phyloP scores from a whole-genome alignment of 2,329 filamentous ascomycete genomes.

The Endoconidiophora laricicola region DNA sequence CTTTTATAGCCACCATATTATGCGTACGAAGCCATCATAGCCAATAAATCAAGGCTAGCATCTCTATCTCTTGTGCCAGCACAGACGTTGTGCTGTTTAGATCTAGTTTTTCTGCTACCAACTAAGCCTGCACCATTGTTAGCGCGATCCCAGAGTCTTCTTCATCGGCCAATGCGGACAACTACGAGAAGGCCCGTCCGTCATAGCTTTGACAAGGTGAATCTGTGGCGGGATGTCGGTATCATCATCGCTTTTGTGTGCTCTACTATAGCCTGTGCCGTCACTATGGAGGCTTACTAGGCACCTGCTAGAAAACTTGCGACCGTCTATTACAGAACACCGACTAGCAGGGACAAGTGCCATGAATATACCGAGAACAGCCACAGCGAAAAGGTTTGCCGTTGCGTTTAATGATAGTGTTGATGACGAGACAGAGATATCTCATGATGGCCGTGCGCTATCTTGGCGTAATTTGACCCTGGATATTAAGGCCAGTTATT shows the following conservation, averaged over 20 bases:
- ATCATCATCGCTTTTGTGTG: constrained; percentile 1
- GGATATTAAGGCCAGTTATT: not conserved
- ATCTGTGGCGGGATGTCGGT: constrained; percentile 2
- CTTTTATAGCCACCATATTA: not conserved
- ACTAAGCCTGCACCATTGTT: not conserved
- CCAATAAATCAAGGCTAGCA: not conserved
- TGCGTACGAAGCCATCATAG: constrained; percentile 1
- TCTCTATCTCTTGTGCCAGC: not conserved
- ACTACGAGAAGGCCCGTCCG: not conserved
- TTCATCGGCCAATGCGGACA: not conserved
- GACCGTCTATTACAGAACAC: constrained; percentile 1
- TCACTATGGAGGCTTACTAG: not conserved
- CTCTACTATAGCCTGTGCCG: not conserved
- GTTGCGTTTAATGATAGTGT: not conserved
- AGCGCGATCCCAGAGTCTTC: constrained; percentile 1
- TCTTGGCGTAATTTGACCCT: not conserved
- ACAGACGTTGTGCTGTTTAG: not conserved
- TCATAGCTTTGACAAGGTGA: not conserved
- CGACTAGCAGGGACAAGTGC: not conserved
- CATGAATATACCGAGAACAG: not conserved
- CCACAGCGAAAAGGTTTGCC: not conserved
- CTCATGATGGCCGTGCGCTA: not conserved
- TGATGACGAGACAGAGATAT: not conserved
- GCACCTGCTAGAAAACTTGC: not conserved
- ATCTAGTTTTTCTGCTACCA: not conserved